phyloP scores from a whole-genome alignment of 768 basidiomycete genomes.

The Rhodotorula graminis region DNA sequence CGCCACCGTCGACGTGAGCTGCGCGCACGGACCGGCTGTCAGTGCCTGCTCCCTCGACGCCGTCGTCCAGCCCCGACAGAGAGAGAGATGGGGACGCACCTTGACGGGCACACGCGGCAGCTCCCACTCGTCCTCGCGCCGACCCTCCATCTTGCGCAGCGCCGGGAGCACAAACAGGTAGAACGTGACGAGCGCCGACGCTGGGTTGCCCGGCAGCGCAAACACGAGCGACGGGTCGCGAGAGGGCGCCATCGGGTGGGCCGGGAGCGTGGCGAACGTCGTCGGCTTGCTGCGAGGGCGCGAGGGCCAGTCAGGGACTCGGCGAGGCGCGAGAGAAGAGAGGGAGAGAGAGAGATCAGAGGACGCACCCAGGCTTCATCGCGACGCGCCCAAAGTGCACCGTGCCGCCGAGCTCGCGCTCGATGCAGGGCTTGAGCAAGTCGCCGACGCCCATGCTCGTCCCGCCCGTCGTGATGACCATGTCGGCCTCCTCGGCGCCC shows the following conservation, averaged over 20 bases:
- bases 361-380: slow-evolving; percentile 59
- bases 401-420: slow-evolving; percentile 66
- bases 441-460: slow-evolving; percentile 88
- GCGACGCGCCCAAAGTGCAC: slow-evolving; percentile 81
- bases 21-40: not conserved
- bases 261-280: slow-evolving; percentile 74
- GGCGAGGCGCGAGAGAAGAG: not conserved
- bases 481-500: slow-evolving; percentile 63
- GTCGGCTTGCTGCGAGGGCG: slow-evolving; percentile 63
- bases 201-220: slow-evolving; percentile 83
- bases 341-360: not conserved
- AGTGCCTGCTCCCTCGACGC: no score
- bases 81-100: slow-evolving; percentile 7
- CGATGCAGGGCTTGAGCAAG: slow-evolving; percentile 80
- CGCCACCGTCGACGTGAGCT: slow-evolving; percentile 51
- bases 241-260: slow-evolving; percentile 43
- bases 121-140: slow-evolving; percentile 34
- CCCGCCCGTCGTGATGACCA: slow-evolving; percentile 79
- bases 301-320: not conserved
- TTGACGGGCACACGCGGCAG: slow-evolving; percentile 40
- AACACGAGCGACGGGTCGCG: slow-evolving; percentile 61
- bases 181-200: slow-evolving; percentile 79
- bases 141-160: slow-evolving; percentile 50
- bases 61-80: no score
- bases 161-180: slow-evolving; percentile 74